Conservation (phyloP, 1,284 basidiomycete species). For the Paramarasmius palmivorus region DNA sequence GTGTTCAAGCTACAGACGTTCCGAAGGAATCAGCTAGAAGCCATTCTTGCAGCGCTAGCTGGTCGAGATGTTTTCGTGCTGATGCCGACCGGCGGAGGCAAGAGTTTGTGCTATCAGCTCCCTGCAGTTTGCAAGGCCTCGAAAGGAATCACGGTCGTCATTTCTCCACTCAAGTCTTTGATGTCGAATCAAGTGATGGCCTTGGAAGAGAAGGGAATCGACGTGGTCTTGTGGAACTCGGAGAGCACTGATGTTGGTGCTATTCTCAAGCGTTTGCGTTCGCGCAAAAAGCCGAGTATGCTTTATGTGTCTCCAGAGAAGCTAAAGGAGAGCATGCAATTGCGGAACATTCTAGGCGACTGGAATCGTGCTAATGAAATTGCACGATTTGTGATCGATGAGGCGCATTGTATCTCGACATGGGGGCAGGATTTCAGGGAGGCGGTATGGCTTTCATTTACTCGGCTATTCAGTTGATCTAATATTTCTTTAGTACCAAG, state of each 20-base stretch:
- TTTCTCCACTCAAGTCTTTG: constrained; percentile 88
- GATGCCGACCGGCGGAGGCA: constrained; percentile 97
- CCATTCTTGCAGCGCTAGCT: constrained; percentile 79
- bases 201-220: constrained; percentile 66
- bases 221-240: constrained; percentile 74
- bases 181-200: constrained; percentile 89
- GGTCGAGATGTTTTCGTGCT: constrained; percentile 92
- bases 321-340: constrained; percentile 62
- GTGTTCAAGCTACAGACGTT: constrained; percentile 76
- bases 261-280: constrained; percentile 39
- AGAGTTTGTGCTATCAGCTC: constrained; percentile 85
- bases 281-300: constrained; percentile 55
- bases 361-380: constrained; percentile 62
- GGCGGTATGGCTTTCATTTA: constrained; percentile 53
- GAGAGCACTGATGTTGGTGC: constrained; percentile 53
- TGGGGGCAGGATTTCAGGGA: constrained; percentile 87
- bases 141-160: constrained; percentile 85
- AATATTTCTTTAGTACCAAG: constrained; percentile 54
- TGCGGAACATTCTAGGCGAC: constrained; percentile 55
- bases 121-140: constrained; percentile 83
- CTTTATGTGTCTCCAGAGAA: constrained; percentile 97
- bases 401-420: constrained; percentile 90
- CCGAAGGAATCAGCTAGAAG: constrained; percentile 85
- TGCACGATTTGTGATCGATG: constrained; percentile 93
- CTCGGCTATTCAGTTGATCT: constrained; percentile 3